Evolutionary conservation across 495 filamentous ascomycete species (phyloP).

Genomic region (Trichoderma erinaceum): DNA sequence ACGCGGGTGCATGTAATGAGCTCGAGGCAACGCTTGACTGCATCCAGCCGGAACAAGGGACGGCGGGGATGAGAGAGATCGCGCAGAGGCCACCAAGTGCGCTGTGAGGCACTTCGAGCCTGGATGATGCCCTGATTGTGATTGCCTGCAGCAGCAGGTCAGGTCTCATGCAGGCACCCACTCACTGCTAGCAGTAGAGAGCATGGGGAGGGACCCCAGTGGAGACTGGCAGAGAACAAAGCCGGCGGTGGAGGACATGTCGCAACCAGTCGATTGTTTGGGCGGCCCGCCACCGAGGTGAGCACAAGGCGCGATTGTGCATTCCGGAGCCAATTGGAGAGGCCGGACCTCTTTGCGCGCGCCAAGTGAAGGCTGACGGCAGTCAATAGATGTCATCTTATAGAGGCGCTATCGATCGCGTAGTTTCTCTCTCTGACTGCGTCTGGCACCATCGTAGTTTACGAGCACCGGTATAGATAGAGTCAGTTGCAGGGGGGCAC

Average conservation of each 20-base stretch:
- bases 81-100: background rate
- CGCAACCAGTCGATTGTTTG: background rate
- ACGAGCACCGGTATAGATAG: background rate
- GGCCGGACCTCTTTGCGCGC: background rate
- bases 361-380: background rate
- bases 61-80: background rate
- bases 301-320: background rate
- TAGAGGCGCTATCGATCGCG: too few relatives aligned
- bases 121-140: background rate
- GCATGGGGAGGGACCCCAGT: background rate
- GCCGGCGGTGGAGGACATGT: background rate
- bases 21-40: background rate
- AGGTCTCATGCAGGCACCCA: background rate
- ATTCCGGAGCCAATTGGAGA: background rate
- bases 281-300: background rate
- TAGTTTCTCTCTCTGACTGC: too few relatives aligned
- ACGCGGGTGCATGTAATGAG: too few relatives aligned
- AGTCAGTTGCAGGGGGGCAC: background rate
- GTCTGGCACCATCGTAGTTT: background rate
- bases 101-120: background rate
- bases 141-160: background rate
- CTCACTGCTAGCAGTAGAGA: background rate
- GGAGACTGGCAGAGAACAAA: background rate
- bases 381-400: too few relatives aligned
- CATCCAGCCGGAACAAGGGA: background rate